Conservation (phyloP, 176 grass and related monocot genomes). For the Triticum urartu region DNA sequence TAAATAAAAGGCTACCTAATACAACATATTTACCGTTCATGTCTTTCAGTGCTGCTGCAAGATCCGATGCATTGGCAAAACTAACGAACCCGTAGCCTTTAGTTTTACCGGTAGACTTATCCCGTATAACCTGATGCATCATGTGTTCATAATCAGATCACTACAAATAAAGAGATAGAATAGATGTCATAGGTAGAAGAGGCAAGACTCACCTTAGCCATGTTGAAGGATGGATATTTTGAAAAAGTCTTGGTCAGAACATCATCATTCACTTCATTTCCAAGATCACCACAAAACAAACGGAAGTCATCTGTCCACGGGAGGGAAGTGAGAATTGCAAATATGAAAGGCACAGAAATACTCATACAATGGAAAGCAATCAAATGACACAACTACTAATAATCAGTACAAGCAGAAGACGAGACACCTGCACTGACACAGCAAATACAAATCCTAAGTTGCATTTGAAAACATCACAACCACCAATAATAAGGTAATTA, state of each 20-base stretch:
- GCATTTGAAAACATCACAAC: not conserved
- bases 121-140: conserved; percentile 57
- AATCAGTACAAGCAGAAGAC: not conserved
- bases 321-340: not conserved
- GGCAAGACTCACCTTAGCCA: conserved; percentile 64
- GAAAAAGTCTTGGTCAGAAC: conserved; percentile 72
- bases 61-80: conserved; percentile 61
- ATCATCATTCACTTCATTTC: conserved; percentile 92
- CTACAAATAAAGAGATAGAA: not conserved
- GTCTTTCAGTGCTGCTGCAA: conserved; percentile 72
- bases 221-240: conserved; percentile 76
- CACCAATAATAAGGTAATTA: no score
- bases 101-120: conserved; percentile 70
- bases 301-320: conserved; percentile 73
- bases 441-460: not conserved
- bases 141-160: not conserved
- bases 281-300: conserved; percentile 87
- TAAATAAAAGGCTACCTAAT: not conserved
- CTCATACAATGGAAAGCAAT: not conserved
- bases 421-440: not conserved
- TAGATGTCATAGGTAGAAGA: not conserved
- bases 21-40: conserved; percentile 50
- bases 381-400: not conserved
- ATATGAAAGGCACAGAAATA: not conserved
- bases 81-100: conserved; percentile 85